Evolutionary conservation across 2,329 filamentous ascomycete genomes (phyloP), one percentile per base, ranked within the genome.

Genomic region (Emmonsiellopsis sp.): DNA sequence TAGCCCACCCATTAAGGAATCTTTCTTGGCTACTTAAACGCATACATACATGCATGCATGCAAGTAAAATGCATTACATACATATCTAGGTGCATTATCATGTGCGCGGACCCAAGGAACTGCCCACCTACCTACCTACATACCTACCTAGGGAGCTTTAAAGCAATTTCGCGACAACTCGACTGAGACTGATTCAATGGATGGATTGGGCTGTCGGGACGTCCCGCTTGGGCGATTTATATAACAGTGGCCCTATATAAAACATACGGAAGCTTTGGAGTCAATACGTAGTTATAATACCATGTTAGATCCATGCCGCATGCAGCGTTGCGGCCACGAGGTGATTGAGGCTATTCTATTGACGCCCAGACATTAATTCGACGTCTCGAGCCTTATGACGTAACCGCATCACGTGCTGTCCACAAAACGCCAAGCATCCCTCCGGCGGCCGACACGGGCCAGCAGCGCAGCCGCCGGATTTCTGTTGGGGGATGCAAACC

Each of bases 401-500:
- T 47, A 32, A 47, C n/a, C 32, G 8, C 2, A 27, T 27, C 21
- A 27, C 21, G 21, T 27, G 21, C 21, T 5, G 5, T 27, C 21
- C 21, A 4, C 21, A 2, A 6, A 6, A 6, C 44, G 10, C n/a
- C 44, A 33, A 32, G 5, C n/a, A 8, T 8, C 21, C 11, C 2
- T 47, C 33, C 34, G 39, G 39, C 34, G 27, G 39, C n/a, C 17
- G 6, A 11, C 34, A 10, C 14, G 6, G 6, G 32, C 34, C 34
- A 42, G 13, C 34, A 31, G 9, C 17, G 47, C 17, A 4, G 47
- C 17, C 13, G 13, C 47, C 14, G 33, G 17, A 5, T 14, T 6
- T 46, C 42, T 53, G 45, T 53, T 53, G 43, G 51, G 45, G 43
- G 36, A 53, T 53, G 51, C 42, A 48, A 53, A 53, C 44, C 14